Percentiles rank a stretch among this genome's conserved stretches.
These are phyloP conservation scores for Gracilaria domingensis DNA, from an alignment of 23 red algal species.

Conservation along the genomic window DNA sequence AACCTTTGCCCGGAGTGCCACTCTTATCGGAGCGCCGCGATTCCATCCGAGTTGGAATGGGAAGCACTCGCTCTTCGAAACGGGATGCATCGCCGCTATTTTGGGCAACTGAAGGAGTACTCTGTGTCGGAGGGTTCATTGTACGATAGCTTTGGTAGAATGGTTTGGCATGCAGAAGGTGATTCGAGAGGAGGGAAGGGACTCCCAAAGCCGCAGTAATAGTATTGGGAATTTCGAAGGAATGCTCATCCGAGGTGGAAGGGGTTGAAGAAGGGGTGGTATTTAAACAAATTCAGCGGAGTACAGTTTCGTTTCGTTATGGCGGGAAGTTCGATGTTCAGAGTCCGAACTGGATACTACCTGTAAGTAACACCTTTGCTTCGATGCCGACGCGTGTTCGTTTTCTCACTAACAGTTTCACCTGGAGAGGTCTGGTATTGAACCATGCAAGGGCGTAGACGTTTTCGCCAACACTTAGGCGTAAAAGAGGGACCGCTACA, in stretches of 20 bases:
- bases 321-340: not conserved
- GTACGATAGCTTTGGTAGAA: too few relatives aligned
- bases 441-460: not conserved
- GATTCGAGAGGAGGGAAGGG: too few relatives aligned
- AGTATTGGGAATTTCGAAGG: too few relatives aligned
- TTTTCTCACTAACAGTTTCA: too few relatives aligned
- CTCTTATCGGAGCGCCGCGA: not conserved
- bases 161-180: too few relatives aligned
- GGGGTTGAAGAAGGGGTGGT: not conserved
- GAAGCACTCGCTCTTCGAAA: slow-evolving; percentile 3
- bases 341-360: not conserved
- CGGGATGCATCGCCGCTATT: not conserved
- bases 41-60: slow-evolving; percentile 9
- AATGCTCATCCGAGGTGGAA: not conserved
- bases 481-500: not conserved
- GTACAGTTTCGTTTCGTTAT: slow-evolving; percentile 29
- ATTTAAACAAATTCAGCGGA: not conserved
- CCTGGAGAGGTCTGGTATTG: too few relatives aligned
- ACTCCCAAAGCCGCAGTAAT: too few relatives aligned
- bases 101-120: not conserved
- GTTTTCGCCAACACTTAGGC: not conserved
- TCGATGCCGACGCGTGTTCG: not conserved
- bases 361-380: not conserved
- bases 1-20: not conserved
- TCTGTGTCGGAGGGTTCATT: too few relatives aligned